A percentile compares a stretch with the other conserved stretches of the same genome.
phyloP scores from a whole-genome alignment of 352 stramenopile species.

The Phytophthora niederhauseri region DNA sequence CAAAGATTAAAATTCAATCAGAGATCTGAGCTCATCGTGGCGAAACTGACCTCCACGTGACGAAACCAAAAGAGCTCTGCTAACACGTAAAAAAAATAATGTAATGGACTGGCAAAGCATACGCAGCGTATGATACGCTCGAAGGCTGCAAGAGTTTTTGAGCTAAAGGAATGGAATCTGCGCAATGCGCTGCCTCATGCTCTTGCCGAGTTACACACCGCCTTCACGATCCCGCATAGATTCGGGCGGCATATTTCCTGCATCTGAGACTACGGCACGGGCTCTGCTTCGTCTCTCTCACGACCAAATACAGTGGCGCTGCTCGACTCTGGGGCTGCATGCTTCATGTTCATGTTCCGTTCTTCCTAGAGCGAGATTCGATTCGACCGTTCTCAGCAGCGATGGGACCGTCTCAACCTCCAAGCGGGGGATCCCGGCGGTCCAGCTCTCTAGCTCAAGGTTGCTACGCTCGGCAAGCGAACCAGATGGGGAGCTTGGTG shows the following conservation, averaged over 20 bases:
- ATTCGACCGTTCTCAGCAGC: not conserved
- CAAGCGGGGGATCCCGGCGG: conserved; percentile 2
- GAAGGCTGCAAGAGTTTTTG: too few relatives aligned
- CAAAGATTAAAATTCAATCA: not conserved
- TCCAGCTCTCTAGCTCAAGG: conserved; percentile 9
- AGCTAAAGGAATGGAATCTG: too few relatives aligned
- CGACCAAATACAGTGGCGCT: not conserved
- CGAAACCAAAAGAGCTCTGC: too few relatives aligned
- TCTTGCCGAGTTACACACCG: not conserved
- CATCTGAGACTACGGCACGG: not conserved
- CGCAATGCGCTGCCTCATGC: too few relatives aligned
- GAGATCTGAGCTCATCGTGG: not conserved
- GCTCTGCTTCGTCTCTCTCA: not conserved
- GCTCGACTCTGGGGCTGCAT: not conserved
- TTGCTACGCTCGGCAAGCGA: not conserved
- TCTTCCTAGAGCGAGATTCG: conserved; percentile 5
- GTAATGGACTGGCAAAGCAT: too few relatives aligned
- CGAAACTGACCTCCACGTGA: not conserved
- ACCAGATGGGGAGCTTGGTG: conserved; percentile 20
- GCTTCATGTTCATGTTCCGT: not conserved
- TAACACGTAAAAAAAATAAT: too few relatives aligned
- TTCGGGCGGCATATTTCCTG: not conserved
- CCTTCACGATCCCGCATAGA: not conserved
- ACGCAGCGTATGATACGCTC: too few relatives aligned
- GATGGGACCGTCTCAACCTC: conserved; percentile 28